Evolutionary conservation across 2,329 filamentous ascomycete species (phyloP).

Genomic region (Allantophomopsis lycopodina): DNA sequence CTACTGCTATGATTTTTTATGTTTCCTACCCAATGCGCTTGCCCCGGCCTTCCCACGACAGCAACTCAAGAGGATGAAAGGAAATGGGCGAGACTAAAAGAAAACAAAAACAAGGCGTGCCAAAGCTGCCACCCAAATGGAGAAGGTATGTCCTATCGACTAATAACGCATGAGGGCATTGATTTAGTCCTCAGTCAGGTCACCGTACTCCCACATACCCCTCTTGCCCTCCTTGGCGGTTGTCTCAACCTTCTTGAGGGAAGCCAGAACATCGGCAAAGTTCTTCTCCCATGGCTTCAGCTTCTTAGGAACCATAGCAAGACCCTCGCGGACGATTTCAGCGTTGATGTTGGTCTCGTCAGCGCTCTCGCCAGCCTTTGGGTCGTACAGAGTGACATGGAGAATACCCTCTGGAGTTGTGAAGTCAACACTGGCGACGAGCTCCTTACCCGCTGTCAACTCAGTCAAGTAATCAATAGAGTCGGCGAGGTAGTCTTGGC

Average conservation of each 20-base stretch:
- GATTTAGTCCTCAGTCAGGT: slow-evolving; percentile 72
- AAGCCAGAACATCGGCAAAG: slow-evolving; percentile 57
- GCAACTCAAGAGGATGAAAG: too few species aligned
- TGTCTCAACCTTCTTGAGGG: slow-evolving; percentile 58
- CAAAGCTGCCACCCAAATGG: too few species aligned
- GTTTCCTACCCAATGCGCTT: too few species aligned
- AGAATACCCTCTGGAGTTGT: slow-evolving; percentile 71
- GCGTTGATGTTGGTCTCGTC: slow-evolving; percentile 73
- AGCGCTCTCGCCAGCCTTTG: slow-evolving; percentile 44
- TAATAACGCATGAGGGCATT: not conserved
- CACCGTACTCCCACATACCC: slow-evolving; percentile 98
- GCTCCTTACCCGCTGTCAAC: slow-evolving; percentile 57
- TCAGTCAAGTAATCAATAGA: slow-evolving; percentile 64
- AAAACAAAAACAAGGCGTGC: too few species aligned
- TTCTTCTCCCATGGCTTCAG: slow-evolving; percentile 81
- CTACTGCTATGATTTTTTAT: too few species aligned
- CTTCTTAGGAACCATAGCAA: slow-evolving; percentile 86
- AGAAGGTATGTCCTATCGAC: not conserved
- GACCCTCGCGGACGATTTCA: slow-evolving; percentile 68
- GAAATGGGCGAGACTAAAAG: too few species aligned
- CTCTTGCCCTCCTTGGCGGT: slow-evolving; percentile 67
- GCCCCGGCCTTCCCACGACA: too few species aligned
- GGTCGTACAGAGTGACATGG: slow-evolving; percentile 81
- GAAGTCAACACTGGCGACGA: slow-evolving; percentile 86
- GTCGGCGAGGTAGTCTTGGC: slow-evolving; percentile 72